Percentiles rank a stretch among this genome's conserved stretches.
These are phyloP conservation scores for Eucalyptus melliodora DNA, from an alignment of 345 rosid species.

Conservation along the genomic window DNA sequence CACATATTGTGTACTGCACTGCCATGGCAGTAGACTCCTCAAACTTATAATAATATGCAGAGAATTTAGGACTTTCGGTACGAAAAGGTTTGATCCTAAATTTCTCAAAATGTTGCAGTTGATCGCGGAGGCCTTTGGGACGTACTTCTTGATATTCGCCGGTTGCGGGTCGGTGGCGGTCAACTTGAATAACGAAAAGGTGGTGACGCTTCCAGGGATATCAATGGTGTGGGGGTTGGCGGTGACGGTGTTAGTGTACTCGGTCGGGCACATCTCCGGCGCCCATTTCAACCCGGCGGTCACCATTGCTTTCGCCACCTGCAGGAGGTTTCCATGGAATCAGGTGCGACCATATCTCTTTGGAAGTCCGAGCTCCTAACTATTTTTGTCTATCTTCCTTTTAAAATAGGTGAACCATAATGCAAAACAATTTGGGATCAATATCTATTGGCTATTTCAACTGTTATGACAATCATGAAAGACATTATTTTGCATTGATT, in stretches of 20 bases:
- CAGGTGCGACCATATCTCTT: slow-evolving; percentile 13
- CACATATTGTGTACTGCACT: not conserved
- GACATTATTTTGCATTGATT: too few species aligned
- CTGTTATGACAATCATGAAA: too few species aligned
- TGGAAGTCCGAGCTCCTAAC: not conserved
- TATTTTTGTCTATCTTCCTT: not conserved
- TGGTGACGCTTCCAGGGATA: slow-evolving; percentile 63
- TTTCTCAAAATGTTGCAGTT: slow-evolving; percentile 16
- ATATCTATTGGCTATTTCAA: too few species aligned
- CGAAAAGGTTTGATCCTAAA: not conserved
- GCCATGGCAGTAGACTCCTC: not conserved
- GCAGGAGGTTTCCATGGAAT: slow-evolving; percentile 68
- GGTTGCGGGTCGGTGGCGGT: slow-evolving; percentile 77
- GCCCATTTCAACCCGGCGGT: slow-evolving; percentile 96
- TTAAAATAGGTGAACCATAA: not conserved
- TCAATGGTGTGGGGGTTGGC: slow-evolving; percentile 83
- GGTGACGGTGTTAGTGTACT: slow-evolving; percentile 67
- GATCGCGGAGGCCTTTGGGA: slow-evolving; percentile 63
- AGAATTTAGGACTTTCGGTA: not conserved
- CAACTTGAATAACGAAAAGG: slow-evolving; percentile 45
- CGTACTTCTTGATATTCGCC: slow-evolving; percentile 83
- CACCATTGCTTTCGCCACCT: slow-evolving; percentile 78
- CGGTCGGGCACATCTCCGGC: slow-evolving; percentile 89
- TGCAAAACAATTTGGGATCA: too few species aligned
- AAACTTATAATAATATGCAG: not conserved